phyloP scores from a whole-genome alignment of 1,284 basidiomycete genomes.

The Fomitopsis schrenkii region DNA sequence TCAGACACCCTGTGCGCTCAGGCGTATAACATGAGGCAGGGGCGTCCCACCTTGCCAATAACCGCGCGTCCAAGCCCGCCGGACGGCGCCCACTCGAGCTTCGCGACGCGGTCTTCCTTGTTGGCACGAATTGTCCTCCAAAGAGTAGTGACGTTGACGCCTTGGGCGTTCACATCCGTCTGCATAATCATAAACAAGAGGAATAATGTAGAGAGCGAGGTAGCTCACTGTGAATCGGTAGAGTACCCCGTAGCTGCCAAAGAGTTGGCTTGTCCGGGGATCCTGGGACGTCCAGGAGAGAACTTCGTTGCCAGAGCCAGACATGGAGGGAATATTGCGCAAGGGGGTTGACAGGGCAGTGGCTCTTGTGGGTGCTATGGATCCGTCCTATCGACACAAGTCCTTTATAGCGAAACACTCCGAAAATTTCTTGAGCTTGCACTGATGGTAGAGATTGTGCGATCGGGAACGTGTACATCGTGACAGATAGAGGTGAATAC shows the following conservation, averaged over 20 bases:
- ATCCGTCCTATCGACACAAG: constrained; percentile 25
- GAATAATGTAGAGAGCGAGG: constrained; percentile 8
- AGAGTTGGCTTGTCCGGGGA: constrained; percentile 75
- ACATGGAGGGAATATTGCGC: constrained; percentile 36
- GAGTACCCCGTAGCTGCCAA: constrained; percentile 73
- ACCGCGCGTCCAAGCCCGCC: constrained; percentile 77
- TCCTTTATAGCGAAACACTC: constrained; percentile 31
- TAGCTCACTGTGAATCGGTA: constrained; percentile 72
- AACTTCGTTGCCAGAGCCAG: constrained; percentile 57
- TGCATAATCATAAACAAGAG: constrained; percentile 27
- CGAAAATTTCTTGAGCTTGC: constrained; percentile 37
- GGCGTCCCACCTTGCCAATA: constrained; percentile 65
- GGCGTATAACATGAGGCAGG: constrained; percentile 6
- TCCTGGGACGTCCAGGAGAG: constrained; percentile 84
- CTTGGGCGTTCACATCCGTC: constrained; percentile 60
- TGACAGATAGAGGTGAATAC: constrained; percentile 68
- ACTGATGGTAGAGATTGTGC: constrained; percentile 50
- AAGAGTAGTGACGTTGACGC: constrained; percentile 68
- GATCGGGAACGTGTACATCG: constrained; percentile 73
- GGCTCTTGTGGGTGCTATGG: constrained; percentile 19
- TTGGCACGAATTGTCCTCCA: constrained; percentile 73
- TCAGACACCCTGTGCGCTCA: constrained; percentile 3
- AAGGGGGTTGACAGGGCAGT: constrained; percentile 14
- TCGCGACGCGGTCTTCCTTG: constrained; percentile 80
- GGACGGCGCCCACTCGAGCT: constrained; percentile 77